Conservation (phyloP, 768 basidiomycete species). For the Leccinum imitatum region DNA sequence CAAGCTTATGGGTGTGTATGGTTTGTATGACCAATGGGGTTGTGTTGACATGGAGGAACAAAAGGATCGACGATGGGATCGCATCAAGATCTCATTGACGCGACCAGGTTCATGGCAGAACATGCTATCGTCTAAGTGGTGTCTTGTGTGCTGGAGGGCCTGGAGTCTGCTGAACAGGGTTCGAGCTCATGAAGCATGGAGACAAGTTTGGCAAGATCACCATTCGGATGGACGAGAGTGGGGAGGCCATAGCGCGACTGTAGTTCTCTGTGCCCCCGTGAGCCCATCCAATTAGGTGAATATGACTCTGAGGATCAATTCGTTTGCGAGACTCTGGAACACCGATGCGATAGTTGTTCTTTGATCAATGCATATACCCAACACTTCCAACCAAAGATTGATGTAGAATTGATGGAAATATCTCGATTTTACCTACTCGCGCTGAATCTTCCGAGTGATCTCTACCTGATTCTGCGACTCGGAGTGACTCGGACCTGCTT, state of each 20-base stretch:
- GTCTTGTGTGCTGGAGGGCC: slow-evolving; percentile 63
- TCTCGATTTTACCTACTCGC: too few relatives aligned
- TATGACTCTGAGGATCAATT: neutral
- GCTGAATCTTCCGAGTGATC: too few relatives aligned
- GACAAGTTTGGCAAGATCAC: slow-evolving; percentile 77
- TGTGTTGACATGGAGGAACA: slow-evolving; percentile 16
- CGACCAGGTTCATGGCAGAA: slow-evolving; percentile 65
- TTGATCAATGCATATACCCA: neutral
- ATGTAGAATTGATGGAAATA: too few relatives aligned
- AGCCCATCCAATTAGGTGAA: neutral
- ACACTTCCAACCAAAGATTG: too few relatives aligned
- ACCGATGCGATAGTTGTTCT: neutral
- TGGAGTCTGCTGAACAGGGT: slow-evolving; percentile 73
- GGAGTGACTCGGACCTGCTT: too few relatives aligned
- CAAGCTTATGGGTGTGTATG: slow-evolving; percentile 61
- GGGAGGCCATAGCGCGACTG: slow-evolving; percentile 26
- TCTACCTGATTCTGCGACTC: too few relatives aligned
- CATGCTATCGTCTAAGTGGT: slow-evolving; percentile 71
- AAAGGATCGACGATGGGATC: slow-evolving; percentile 87
- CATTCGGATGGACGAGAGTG: slow-evolving; percentile 40
- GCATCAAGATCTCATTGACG: slow-evolving; percentile 63
- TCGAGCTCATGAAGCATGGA: slow-evolving; percentile 61
- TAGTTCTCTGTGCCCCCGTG: slow-evolving; percentile 9
- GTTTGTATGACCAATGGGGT: neutral
- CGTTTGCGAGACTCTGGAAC: slow-evolving; percentile 5